Conservation (phyloP, 2,329 filamentous ascomycete species). For the Paecilomyces fulvus region DNA sequence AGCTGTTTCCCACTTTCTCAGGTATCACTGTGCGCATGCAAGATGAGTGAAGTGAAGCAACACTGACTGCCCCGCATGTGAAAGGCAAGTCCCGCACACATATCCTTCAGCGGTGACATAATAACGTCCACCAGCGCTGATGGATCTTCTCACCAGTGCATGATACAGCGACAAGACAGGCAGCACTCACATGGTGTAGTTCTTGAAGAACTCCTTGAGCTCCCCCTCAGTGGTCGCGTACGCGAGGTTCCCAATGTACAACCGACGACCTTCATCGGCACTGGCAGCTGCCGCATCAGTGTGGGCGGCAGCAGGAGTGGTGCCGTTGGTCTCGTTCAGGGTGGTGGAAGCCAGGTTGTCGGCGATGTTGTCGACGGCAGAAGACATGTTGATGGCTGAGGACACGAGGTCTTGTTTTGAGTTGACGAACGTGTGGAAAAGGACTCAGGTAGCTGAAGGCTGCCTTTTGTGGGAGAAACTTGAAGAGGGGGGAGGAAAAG, state of each 20-base stretch:
- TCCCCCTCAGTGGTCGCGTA: constrained; percentile 99
- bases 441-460: constrained; percentile 58
- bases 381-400: constrained; percentile 66
- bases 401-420: constrained; percentile 23
- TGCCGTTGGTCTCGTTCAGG: constrained; percentile 50
- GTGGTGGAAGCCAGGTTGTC: constrained; percentile 59
- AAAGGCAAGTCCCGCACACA: neutral
- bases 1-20: neutral
- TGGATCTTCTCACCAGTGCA: neutral
- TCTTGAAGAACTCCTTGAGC: constrained; percentile 99
- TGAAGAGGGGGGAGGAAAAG: constrained; percentile 57
- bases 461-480: constrained; percentile 35
- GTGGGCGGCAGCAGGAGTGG: constrained; percentile 60
- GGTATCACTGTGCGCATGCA: neutral
- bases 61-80: neutral
- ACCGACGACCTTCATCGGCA: constrained; percentile 95
- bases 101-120: neutral
- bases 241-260: constrained; percentile 99
- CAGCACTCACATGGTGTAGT: constrained; percentile 88
- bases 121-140: neutral
- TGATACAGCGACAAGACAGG: neutral
- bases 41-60: neutral
- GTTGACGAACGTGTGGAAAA: constrained; percentile 26
- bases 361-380: constrained; percentile 61
- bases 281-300: constrained; percentile 91